phyloP scores from a whole-genome alignment of 176 grass and related monocot species.

The Lolium rigidum region DNA sequence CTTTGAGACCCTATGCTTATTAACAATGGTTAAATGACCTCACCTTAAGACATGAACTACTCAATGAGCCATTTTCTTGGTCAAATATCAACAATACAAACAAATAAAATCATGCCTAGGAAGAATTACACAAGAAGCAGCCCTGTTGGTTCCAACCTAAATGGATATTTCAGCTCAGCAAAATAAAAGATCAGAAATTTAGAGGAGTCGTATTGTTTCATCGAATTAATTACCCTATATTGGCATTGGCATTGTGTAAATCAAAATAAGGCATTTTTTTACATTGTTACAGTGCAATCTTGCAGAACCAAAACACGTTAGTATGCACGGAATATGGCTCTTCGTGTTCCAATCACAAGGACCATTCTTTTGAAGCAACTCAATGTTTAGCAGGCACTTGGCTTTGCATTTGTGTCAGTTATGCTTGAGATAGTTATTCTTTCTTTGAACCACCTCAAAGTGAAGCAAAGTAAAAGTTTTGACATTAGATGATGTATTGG shows the following conservation, averaged over 20 bases:
- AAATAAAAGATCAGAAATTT: constrained; percentile 3
- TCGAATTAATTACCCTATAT: background rate
- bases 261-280: background rate
- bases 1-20: background rate
- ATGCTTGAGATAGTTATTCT: background rate
- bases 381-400: background rate
- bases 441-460: background rate
- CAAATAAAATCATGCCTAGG: background rate
- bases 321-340: background rate
- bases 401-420: background rate
- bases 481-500: background rate
- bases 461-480: background rate
- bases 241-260: background rate
- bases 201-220: background rate
- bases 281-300: background rate
- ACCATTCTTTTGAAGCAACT: background rate
- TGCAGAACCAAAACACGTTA: background rate
- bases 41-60: background rate
- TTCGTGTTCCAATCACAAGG: background rate
- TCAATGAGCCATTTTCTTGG: background rate
- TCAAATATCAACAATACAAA: background rate
- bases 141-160: background rate
- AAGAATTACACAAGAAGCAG: background rate
- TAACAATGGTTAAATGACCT: background rate
- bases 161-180: background rate